Percentiles rank a stretch among this genome's conserved stretches.
Conservation (phyloP, 768 basidiomycete species). For the Xanthoconium purpureum region DNA sequence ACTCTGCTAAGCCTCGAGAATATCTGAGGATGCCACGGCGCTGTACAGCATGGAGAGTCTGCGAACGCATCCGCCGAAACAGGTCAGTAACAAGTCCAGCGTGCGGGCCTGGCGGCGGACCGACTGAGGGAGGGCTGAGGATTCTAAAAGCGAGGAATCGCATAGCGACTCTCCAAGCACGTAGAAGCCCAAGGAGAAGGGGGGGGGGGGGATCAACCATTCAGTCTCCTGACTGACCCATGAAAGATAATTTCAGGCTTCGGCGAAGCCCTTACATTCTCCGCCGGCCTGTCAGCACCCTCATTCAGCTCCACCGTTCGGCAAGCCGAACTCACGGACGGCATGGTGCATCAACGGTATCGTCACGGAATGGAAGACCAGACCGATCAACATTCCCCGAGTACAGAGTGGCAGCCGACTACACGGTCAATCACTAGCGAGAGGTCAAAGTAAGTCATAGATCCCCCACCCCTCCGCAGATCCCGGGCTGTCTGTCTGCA, state of each 20-base stretch:
- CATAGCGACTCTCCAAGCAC: background rate
- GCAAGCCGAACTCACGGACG: background rate
- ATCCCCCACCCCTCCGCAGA: constrained; percentile 3
- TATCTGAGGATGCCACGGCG: background rate
- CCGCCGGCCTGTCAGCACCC: background rate
- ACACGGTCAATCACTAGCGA: background rate
- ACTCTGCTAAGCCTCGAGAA: background rate
- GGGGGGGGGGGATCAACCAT: background rate
- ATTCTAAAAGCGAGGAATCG: background rate
- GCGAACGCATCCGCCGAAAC: background rate
- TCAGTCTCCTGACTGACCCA: background rate
- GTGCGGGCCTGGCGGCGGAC: background rate
- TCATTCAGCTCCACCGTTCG: background rate
- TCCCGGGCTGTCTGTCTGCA: background rate
- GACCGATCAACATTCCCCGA: background rate
- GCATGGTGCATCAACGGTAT: background rate
- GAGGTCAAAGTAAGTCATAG: background rate
- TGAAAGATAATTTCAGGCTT: background rate
- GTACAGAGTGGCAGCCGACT: background rate
- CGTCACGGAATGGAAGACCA: constrained; percentile 2
- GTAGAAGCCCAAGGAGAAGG: background rate
- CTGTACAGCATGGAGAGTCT: background rate
- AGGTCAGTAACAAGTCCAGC: background rate
- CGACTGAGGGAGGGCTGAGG: background rate
- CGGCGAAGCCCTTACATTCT: constrained; percentile 1